Conservation (phyloP, 1,284 basidiomycete genomes). For the Mycena sp. region DNA sequence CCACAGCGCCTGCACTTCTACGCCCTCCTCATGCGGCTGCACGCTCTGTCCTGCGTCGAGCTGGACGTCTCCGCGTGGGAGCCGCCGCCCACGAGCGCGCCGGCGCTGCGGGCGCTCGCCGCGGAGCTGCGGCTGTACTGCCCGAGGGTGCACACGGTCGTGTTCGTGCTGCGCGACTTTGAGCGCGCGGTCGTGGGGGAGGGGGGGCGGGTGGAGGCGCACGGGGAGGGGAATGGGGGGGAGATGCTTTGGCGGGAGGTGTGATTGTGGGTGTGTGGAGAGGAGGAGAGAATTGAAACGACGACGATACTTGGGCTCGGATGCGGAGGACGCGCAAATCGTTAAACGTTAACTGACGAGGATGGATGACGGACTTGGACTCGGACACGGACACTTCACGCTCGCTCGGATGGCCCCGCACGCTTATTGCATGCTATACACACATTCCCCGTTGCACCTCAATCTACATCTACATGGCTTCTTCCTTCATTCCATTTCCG, state of each 20-base stretch:
- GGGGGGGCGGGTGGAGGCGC: not conserved
- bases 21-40: constrained; percentile 61
- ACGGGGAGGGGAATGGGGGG: constrained; percentile 2
- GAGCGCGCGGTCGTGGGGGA: constrained; percentile 55
- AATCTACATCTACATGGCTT: not conserved
- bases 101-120: constrained; percentile 64
- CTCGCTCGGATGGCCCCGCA: not conserved
- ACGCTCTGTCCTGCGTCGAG: constrained; percentile 61
- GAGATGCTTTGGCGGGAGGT: constrained; percentile 26
- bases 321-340: too few relatives aligned
- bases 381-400: not conserved
- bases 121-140: constrained; percentile 69
- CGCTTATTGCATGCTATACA: not conserved
- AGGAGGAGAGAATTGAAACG: too few relatives aligned
- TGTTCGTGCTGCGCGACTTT: constrained; percentile 70
- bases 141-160: constrained; percentile 55
- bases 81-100: constrained; percentile 58
- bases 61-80: constrained; percentile 72
- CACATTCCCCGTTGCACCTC: not conserved
- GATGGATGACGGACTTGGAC: too few relatives aligned
- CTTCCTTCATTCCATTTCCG: not conserved
- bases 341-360: too few relatives aligned
- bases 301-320: too few relatives aligned
- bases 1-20: constrained; percentile 68
- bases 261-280: not conserved